Base-by-base conservation (phyloP, 2,329 filamentous ascomycete genomes). In the Apiospora marii region DNA sequence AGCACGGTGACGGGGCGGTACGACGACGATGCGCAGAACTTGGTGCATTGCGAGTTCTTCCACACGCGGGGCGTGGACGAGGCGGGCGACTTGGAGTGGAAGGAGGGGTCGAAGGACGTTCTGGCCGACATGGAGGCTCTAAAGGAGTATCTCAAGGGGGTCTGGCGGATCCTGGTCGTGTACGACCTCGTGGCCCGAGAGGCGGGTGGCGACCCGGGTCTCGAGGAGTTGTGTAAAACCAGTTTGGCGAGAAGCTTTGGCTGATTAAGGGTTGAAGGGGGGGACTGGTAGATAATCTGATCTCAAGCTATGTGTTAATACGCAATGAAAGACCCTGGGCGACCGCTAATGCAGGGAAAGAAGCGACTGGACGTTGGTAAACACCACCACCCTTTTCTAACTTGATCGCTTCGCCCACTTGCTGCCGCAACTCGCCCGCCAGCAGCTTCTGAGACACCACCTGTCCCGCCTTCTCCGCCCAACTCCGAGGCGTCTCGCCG, bases 391-490 rank as follows among this genome's bases (percentile, higher is more conserved):
- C 27, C 22, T 8, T n/a, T 6, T 48, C 16, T 7, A n/a, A 48
- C 16, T 22, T 48, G 46, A 8, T 22, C 22, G 16, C 19, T 22
- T 6, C 46, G 22, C 5, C 19, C 46, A 48, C 22, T 48, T n/a
- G 16, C 5, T 48, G 46, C 4, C 46, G 22, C 22, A 22, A 1
- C 13, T 48, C 46, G 22, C 19, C 46, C 46, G 46, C 46, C 22
- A 48, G 46, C 22, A 48, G 16, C 46, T 22, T 48, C 22, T 48
- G 46, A 19, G 46, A 48, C 19, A n/a, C 46, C 46, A 44, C 27
- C 61, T 73, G 72, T 7, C 72, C 72, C 1, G 64, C 58, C 14
- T 71, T 71, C 19, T 22, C 43, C 3, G 72, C 72, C 72, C 72
- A 73, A 30, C 71, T 70, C 19, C 69, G 12, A 14, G 72, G 72